Evolutionary conservation across 139 green algal species (phyloP), one percentile per base, ranked within the genome.

Genomic region (Limnomonas spitsbergensis): DNA sequence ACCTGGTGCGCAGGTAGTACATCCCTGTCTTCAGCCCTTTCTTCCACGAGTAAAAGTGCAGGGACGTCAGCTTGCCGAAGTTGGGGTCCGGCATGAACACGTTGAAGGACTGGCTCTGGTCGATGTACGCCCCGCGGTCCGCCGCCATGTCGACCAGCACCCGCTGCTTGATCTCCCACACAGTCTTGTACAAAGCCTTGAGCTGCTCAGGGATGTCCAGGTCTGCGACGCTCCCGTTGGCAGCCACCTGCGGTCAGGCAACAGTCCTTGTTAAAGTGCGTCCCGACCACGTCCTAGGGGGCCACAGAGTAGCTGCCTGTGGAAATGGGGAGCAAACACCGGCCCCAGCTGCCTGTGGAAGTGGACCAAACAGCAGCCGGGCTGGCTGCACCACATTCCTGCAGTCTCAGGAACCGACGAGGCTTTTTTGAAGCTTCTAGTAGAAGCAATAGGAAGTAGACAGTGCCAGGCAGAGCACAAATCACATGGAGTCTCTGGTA

Each of bases 151-250:
- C 95, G 34, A 99, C 95, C 69, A 99, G 87, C 36, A 88, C 79
- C 31, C 90, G 85, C 90, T 98, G 94, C 90, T 98, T 98, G 85
- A 99, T 98, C 89, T 99, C 96, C 96, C 96, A 99, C 54, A 98
- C 96, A 34, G 96, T 99, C 92, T 98, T 98, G 90, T 99, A 99
- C 68, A 99, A 90, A 4, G 52, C 75, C 90, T 98, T 98, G 31
- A 99, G 85, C 39, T 93, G 53, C 1, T 93, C 88, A 14, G 96
- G 96, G 66, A 99, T 94, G 80, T 95, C 89, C 73, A 93, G 80
- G 34, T 87, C 86, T 75, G 84, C 32, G 40, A 92, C 81, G 70
- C 84, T 81, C 73, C 89, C 88, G 61, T 92, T 90, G 73, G 81
- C 83, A 4, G 85, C 85, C 40, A 87, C 81, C 81, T 86, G 81